These are phyloP conservation scores for Penicillium cosmopolitanum DNA, from an alignment of 495 filamentous ascomycete genomes.

Conservation along the genomic window DNA sequence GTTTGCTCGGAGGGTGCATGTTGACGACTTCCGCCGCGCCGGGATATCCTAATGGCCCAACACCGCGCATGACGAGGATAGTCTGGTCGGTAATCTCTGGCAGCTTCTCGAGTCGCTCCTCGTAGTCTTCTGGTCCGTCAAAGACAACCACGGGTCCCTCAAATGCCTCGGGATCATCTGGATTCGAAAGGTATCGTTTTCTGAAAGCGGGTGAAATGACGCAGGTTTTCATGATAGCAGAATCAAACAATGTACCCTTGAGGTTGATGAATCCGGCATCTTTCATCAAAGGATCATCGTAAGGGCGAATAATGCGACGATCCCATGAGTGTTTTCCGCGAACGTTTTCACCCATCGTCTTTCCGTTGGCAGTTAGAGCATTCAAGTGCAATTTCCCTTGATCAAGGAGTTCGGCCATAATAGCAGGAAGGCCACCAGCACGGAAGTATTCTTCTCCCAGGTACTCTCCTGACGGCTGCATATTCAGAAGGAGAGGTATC, in stretches of 20 bases:
- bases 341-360: conserved; percentile 45
- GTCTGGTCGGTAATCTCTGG: conserved; percentile 50
- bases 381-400: conserved; percentile 45
- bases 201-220: conserved; percentile 55
- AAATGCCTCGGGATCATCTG: conserved; percentile 55
- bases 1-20: conserved; percentile 55
- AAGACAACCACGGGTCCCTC: conserved; percentile 55
- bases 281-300: conserved; percentile 47
- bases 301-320: conserved; percentile 47
- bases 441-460: conserved; percentile 58
- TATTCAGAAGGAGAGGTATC: conserved; percentile 55
- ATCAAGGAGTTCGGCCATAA: conserved; percentile 57
- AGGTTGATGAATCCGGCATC: conserved; percentile 57
- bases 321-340: conserved; percentile 49
- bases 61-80: conserved; percentile 58
- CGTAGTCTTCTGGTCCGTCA: conserved; percentile 58
- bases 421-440: conserved; percentile 56
- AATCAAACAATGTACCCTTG: conserved; percentile 54
- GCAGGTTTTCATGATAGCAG: conserved; percentile 61
- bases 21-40: conserved; percentile 61
- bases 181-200: conserved; percentile 50
- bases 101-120: conserved; percentile 49
- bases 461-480: conserved; percentile 57
- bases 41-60: conserved; percentile 57
- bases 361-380: conserved; percentile 49